These are phyloP conservation scores for Amauroascus niger DNA, from an alignment of 2,329 filamentous ascomycete genomes.

Conservation along the genomic window DNA sequence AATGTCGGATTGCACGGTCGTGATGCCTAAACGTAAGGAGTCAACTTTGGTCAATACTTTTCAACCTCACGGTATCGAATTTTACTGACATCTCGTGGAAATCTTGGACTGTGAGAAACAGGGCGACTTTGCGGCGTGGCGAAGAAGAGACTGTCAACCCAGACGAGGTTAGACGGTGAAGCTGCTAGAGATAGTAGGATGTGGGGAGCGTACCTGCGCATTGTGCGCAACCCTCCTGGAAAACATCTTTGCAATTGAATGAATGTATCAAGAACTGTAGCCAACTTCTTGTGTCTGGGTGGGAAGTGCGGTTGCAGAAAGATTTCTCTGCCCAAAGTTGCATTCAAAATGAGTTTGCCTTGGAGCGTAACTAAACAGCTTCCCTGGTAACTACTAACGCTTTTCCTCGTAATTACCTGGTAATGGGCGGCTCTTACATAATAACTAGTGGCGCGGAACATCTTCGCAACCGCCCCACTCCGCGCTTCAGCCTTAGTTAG, in stretches of 20 bases:
- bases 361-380: background rate
- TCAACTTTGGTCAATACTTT: background rate
- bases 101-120: conserved; percentile 43
- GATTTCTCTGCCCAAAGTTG: conserved; percentile 10
- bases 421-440: background rate
- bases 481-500: background rate
- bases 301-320: conserved; percentile 10
- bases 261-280: background rate
- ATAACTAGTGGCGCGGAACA: background rate
- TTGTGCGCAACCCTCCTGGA: conserved; percentile 33
- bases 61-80: background rate
- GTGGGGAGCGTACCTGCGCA: conserved; percentile 30
- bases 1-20: conserved; percentile 84
- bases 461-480: background rate
- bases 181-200: conserved; percentile 2
- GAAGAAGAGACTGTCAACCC: conserved; percentile 46
- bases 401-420: background rate
- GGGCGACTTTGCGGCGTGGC: conserved; percentile 41
- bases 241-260: conserved; percentile 29
- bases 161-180: conserved; percentile 35
- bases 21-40: conserved; percentile 47
- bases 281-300: background rate
- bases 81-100: conserved; percentile 46
- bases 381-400: background rate
- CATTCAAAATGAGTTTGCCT: background rate